These are phyloP conservation scores for Sideroxylon spinosum DNA, from an alignment of 179 eudicot species.

Conservation along the genomic window DNA sequence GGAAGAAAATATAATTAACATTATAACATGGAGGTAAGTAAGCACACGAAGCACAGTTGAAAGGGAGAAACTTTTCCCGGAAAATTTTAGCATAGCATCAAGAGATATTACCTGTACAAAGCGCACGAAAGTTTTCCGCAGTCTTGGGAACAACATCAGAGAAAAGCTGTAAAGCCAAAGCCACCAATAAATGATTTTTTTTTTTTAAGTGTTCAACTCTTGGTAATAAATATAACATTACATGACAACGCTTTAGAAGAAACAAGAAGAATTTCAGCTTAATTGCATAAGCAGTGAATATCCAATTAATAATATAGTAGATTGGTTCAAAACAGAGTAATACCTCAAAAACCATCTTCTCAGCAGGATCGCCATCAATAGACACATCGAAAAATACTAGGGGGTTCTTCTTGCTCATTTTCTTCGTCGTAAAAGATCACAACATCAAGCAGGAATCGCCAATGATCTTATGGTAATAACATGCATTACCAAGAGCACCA, in stretches of 20 bases:
- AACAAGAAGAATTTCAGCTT: neutral
- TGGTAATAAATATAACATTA: neutral
- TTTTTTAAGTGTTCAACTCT: neutral
- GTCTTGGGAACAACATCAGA: conserved; percentile 70
- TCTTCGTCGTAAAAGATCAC: conserved; percentile 20
- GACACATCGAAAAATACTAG: conserved; percentile 53
- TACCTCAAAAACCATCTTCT: conserved; percentile 53
- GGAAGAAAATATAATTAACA: too few species aligned
- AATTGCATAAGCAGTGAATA: neutral
- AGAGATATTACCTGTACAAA: conserved; percentile 66
- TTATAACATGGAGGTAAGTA: neutral
- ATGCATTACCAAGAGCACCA: neutral
- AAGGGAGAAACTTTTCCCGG: neutral
- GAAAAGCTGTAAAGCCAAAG: conserved; percentile 53
- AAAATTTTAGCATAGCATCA: neutral
- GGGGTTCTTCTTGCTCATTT: conserved; percentile 57
- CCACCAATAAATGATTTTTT: neutral
- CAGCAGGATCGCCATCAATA: conserved; percentile 58
- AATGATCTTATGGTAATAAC: conserved; percentile 5
- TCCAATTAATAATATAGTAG: neutral
- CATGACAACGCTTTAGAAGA: neutral
- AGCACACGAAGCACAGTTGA: neutral
- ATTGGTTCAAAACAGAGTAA: neutral
- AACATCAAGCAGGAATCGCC: neutral
- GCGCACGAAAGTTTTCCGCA: conserved; percentile 84